phyloP scores from a whole-genome alignment of 805 yeast species.

The Pichia scutulata region DNA sequence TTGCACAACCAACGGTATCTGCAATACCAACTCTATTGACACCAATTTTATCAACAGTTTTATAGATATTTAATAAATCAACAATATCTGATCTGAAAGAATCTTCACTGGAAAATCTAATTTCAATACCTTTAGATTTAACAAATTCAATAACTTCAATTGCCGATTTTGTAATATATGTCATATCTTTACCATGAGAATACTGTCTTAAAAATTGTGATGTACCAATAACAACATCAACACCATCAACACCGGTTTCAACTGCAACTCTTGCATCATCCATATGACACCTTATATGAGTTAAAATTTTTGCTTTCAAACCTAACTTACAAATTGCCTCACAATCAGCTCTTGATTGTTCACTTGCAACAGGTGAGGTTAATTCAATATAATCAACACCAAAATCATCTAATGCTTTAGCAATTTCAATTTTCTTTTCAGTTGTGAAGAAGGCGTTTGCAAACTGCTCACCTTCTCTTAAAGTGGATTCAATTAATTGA shows the following conservation, averaged over 20 bases:
- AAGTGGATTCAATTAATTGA: slow-evolving; percentile 89
- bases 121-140: slow-evolving; percentile 93
- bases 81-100: slow-evolving; percentile 96
- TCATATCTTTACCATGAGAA: slow-evolving; percentile 98
- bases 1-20: slow-evolving; percentile 98
- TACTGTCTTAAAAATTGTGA: slow-evolving; percentile 90
- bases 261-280: slow-evolving; percentile 97
- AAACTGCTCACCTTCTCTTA: slow-evolving; percentile 98
- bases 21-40: slow-evolving; percentile 99
- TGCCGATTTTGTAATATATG: slow-evolving; percentile 91
- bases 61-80: slow-evolving; percentile 88
- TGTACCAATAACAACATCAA: slow-evolving; percentile 96
- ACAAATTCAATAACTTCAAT: slow-evolving; percentile 96
- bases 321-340: slow-evolving; percentile 98
- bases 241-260: slow-evolving; percentile 98
- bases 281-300: slow-evolving; percentile 98
- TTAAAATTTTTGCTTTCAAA: slow-evolving; percentile 86
- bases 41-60: slow-evolving; percentile 94
- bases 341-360: slow-evolving; percentile 87
- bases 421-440: slow-evolving; percentile 93
- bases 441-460: slow-evolving; percentile 95
- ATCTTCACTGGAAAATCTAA: slow-evolving; percentile 94
- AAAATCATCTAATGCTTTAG: slow-evolving; percentile 93
- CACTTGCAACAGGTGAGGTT: slow-evolving; percentile 97
- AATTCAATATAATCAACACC: slow-evolving; percentile 98